Percentiles rank a stretch among this genome's conserved stretches.
Evolutionary conservation across 2,329 filamentous ascomycete genomes (phyloP).

Genomic region (Diatrype stigma): DNA sequence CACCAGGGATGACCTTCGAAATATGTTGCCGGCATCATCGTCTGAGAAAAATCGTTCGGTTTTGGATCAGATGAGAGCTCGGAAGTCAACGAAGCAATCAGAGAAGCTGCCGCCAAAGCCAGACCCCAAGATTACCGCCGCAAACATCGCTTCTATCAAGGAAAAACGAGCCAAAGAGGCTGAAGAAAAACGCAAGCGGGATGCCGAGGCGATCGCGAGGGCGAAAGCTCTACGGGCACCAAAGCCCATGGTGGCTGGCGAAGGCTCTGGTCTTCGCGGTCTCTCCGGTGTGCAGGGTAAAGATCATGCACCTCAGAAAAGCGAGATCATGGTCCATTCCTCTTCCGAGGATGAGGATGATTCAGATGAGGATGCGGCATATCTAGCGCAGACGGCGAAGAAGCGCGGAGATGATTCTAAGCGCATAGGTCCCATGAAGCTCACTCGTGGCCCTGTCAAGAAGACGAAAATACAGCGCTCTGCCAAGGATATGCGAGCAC

Average conservation of each 20-base stretch:
- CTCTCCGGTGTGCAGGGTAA: slow-evolving; percentile 69
- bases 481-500: slow-evolving; percentile 88
- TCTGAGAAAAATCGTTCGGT: slow-evolving; percentile 41
- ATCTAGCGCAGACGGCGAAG: slow-evolving; percentile 43
- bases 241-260: slow-evolving; percentile 57
- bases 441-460: slow-evolving; percentile 70
- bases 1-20: slow-evolving; percentile 44
- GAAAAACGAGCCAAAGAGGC: slow-evolving; percentile 71
- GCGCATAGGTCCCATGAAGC: slow-evolving; percentile 44
- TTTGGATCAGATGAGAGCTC: slow-evolving; percentile 43
- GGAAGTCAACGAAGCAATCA: slow-evolving; percentile 14
- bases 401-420: slow-evolving; percentile 45
- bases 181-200: slow-evolving; percentile 68
- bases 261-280: slow-evolving; percentile 72
- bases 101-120: slow-evolving; percentile 11
- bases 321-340: slow-evolving; percentile 87
- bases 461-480: slow-evolving; percentile 78
- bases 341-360: slow-evolving; percentile 72
- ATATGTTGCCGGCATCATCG: slow-evolving; percentile 39
- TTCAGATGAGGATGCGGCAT: slow-evolving; percentile 55
- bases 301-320: slow-evolving; percentile 69
- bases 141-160: slow-evolving; percentile 55
- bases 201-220: slow-evolving; percentile 66
- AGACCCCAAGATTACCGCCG: slow-evolving; percentile 30
- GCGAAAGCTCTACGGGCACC: slow-evolving; percentile 58